Conservation (phyloP, 371 early-diverging fungal genomes). For the Zychaea mexicana region DNA sequence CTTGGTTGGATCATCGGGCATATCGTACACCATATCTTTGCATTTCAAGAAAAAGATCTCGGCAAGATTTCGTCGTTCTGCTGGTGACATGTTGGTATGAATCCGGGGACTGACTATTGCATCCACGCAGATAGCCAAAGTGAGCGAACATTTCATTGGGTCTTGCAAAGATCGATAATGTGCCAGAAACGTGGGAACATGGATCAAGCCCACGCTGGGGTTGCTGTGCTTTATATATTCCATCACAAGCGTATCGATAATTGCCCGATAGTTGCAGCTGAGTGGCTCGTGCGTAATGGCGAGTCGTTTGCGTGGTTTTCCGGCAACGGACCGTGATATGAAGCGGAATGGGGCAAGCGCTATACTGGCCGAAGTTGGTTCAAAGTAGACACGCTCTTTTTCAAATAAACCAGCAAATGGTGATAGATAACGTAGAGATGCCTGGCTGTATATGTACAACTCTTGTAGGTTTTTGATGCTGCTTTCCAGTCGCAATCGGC, state of each 20-base stretch:
- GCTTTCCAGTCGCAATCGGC: slow-evolving; percentile 11
- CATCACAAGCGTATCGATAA: slow-evolving; percentile 2
- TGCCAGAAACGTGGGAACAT: slow-evolving; percentile 10
- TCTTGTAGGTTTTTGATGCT: slow-evolving; percentile 11
- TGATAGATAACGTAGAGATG: slow-evolving; percentile 14
- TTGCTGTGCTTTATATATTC: background rate
- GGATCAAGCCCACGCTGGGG: background rate
- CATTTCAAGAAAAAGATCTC: slow-evolving; percentile 17
- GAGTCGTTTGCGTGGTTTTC: background rate
- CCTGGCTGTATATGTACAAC: slow-evolving; percentile 5
- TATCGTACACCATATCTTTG: slow-evolving; percentile 12
- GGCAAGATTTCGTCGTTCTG: slow-evolving; percentile 12
- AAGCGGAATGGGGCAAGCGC: background rate
- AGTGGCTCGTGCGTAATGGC: background rate
- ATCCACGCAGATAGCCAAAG: slow-evolving; percentile 16
- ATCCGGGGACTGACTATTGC: background rate
- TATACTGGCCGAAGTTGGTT: background rate
- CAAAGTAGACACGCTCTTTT: background rate
- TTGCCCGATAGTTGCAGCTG: background rate
- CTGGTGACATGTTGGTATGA: background rate
- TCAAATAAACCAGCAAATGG: slow-evolving; percentile 15
- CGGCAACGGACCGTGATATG: background rate
- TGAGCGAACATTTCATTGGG: slow-evolving; percentile 12
- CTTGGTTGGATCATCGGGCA: slow-evolving; percentile 20
- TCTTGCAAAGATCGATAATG: slow-evolving; percentile 8